These are phyloP conservation scores for Paracorniculantispora psalliotae DNA, from an alignment of 2,329 filamentous ascomycete species.

Conservation along the genomic window DNA sequence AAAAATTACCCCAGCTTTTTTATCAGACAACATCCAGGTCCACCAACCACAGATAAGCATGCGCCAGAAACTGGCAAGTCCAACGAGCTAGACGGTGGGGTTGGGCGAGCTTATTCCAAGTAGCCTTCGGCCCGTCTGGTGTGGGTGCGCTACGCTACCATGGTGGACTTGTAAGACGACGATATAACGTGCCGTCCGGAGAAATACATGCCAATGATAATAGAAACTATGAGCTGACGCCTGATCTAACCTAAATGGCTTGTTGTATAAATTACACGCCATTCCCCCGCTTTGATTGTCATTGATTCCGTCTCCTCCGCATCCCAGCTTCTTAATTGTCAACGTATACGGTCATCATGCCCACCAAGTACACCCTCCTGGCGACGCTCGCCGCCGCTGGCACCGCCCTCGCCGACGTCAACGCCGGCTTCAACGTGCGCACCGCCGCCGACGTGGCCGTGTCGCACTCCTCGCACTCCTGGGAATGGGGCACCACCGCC, in stretches of 20 bases:
- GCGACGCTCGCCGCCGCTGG: background rate
- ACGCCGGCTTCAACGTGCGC: slow-evolving; percentile 15
- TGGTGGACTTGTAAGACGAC: background rate
- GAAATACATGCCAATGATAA: background rate
- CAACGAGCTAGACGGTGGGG: background rate
- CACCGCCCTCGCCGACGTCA: background rate
- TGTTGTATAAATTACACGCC: background rate
- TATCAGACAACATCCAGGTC: background rate
- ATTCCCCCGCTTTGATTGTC: background rate
- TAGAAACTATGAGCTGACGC: background rate
- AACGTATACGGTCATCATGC: too few relatives aligned
- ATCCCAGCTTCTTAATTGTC: too few relatives aligned
- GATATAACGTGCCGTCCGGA: background rate
- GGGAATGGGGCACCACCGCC: slow-evolving; percentile 18
- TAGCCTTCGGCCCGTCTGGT: background rate
- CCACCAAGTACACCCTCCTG: background rate
- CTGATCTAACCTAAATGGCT: background rate
- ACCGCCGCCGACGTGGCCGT: slow-evolving; percentile 14
- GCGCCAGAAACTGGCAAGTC: too few relatives aligned
- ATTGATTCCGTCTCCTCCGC: background rate
- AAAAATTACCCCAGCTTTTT: background rate
- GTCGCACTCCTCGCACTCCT: slow-evolving; percentile 11
- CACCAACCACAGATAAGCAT: background rate
- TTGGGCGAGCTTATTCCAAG: background rate
- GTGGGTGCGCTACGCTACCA: background rate